Conservation (phyloP, 768 basidiomycete genomes). For the Tulasnella sp. region DNA sequence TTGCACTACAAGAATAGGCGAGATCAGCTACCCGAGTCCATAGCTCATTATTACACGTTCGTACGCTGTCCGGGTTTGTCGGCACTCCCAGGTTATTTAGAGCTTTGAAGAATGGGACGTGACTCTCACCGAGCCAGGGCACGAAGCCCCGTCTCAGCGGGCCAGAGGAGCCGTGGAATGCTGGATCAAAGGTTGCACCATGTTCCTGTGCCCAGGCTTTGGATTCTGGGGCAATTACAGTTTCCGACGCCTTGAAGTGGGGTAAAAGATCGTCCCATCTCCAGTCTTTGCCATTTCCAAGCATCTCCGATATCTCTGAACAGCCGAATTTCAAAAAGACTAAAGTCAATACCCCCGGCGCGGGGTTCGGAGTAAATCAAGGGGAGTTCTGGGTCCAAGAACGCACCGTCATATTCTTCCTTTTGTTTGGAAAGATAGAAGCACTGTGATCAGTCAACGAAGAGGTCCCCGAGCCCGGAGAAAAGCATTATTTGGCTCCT, state of each 20-base stretch:
- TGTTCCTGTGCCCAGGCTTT: conserved; percentile 21
- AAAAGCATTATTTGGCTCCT: not conserved
- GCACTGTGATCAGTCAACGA: not conserved
- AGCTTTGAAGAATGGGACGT: conserved; percentile 26
- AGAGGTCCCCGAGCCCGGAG: not conserved
- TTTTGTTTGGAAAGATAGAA: not conserved
- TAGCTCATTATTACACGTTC: not conserved
- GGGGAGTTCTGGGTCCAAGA: not conserved
- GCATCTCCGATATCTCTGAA: conserved; percentile 22
- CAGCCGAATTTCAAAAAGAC: conserved; percentile 4
- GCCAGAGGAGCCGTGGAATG: conserved; percentile 25
- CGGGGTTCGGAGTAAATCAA: not conserved
- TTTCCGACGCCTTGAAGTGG: conserved; percentile 25
- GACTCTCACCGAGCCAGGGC: conserved; percentile 16
- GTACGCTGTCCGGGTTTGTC: conserved; percentile 25
- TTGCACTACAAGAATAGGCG: not conserved
- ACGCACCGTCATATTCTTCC: conserved; percentile 29
- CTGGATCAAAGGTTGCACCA: conserved; percentile 24
- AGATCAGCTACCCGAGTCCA: not conserved
- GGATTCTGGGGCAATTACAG: conserved; percentile 16
- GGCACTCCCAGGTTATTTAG: conserved; percentile 25
- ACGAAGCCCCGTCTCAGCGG: conserved; percentile 22
- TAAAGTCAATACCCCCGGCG: not conserved
- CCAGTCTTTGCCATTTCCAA: conserved; percentile 24
- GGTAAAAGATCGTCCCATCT: conserved; percentile 21